Conservation (phyloP, 2,329 filamentous ascomycete species). For the Epichloe brachyelytri region DNA sequence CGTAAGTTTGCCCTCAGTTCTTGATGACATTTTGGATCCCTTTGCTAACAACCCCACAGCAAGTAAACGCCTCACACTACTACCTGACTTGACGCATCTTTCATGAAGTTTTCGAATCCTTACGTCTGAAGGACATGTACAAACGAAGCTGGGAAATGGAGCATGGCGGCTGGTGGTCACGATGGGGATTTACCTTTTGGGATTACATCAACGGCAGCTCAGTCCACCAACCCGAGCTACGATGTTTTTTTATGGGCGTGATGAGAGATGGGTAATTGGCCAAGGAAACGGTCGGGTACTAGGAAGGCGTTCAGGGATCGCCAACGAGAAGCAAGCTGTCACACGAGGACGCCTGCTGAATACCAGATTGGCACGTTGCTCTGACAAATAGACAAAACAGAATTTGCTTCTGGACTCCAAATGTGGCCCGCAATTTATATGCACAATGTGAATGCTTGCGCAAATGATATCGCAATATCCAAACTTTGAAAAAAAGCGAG, state of each 20-base stretch:
- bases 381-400: conserved; percentile 16
- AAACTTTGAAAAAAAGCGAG: neutral
- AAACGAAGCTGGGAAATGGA: conserved; percentile 12
- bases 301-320: conserved; percentile 16
- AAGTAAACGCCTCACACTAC: conserved; percentile 54
- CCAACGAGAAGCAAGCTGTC: conserved; percentile 15
- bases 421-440: conserved; percentile 1
- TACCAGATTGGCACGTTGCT: conserved; percentile 11
- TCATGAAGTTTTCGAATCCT: conserved; percentile 24
- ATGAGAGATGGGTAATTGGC: conserved; percentile 19
- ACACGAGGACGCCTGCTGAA: conserved; percentile 13
- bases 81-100: conserved; percentile 40
- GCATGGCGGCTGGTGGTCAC: conserved; percentile 4
- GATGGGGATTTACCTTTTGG: conserved; percentile 12
- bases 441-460: neutral
- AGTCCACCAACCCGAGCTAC: conserved; percentile 6
- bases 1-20: conserved; percentile 48
- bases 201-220: conserved; percentile 3
- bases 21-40: neutral
- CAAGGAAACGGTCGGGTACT: conserved; percentile 21
- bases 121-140: conserved; percentile 16
- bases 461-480: neutral
- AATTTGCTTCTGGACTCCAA: conserved; percentile 9
- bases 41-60: conserved; percentile 31
- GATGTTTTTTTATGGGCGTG: conserved; percentile 14